Percentiles rank a stretch among this genome's conserved stretches.
These are phyloP conservation scores for Chlorokybus atmophyticus DNA, from an alignment of 139 green algal genomes.

Conservation along the genomic window DNA sequence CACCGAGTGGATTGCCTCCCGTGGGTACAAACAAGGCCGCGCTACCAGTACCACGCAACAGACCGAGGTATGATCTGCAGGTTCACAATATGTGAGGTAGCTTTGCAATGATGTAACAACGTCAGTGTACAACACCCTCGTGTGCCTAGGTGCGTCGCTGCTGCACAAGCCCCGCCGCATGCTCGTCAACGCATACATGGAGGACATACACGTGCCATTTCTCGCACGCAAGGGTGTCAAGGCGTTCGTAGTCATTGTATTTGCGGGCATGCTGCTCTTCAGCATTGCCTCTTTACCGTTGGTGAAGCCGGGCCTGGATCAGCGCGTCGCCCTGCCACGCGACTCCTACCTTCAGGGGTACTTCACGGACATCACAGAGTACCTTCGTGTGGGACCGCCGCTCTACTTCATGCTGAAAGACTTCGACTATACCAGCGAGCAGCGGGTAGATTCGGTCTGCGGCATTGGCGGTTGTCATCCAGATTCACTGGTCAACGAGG, in stretches of 20 bases:
- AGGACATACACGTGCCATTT: slow-evolving; percentile 15
- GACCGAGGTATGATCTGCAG: too few relatives aligned
- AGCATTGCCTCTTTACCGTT: not conserved
- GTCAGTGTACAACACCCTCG: too few relatives aligned
- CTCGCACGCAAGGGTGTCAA: slow-evolving; percentile 8
- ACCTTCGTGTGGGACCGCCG: slow-evolving; percentile 70
- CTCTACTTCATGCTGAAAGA: slow-evolving; percentile 64
- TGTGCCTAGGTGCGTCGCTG: too few relatives aligned
- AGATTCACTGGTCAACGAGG: slow-evolving; percentile 60
- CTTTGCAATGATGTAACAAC: too few relatives aligned
- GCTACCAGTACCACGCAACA: not conserved
- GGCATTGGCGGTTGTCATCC: slow-evolving; percentile 51
- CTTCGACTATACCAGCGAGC: slow-evolving; percentile 43
- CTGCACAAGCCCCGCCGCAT: not conserved
- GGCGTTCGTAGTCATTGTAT: slow-evolving; percentile 10
- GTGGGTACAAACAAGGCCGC: not conserved
- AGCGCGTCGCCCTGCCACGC: slow-evolving; percentile 64
- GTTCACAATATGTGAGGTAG: not conserved
- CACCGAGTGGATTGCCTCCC: slow-evolving; percentile 17
- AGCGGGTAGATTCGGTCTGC: slow-evolving; percentile 58
- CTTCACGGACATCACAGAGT: slow-evolving; percentile 51
- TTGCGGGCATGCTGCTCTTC: slow-evolving; percentile 12
- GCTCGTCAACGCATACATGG: slow-evolving; percentile 5
- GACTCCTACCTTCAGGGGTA: slow-evolving; percentile 82
- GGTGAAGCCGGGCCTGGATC: slow-evolving; percentile 55